Evolutionary conservation across 1,284 basidiomycete species (phyloP), one percentile per base, ranked within the genome.

Genomic region (Trichosporon coremiiforme): DNA sequence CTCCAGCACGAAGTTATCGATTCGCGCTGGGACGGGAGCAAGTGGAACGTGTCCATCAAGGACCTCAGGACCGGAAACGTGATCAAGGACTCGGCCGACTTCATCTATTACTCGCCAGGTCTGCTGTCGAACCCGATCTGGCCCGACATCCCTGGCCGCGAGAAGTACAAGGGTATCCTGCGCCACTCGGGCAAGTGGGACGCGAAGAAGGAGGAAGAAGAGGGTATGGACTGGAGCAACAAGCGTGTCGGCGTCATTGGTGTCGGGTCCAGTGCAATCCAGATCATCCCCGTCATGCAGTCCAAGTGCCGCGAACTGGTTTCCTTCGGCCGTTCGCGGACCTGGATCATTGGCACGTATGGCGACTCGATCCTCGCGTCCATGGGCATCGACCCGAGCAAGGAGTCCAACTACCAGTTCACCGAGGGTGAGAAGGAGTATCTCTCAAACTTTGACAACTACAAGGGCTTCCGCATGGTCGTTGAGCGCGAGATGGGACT

Each of bases 61-160:
- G n/a, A 66, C 15, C 65, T 68, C n/a, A 69, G 68, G 13, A 50
- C 65, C 3, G 73, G 68, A 9, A 38, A 68, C 33, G 25, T 22
- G 53, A 38, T 71, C 15, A 69, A 69, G 35, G 79, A 80, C 68
- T 55, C 47, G 2, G 73, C 70, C 35, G 77, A 81, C 66, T 71
- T 81, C 50, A 70, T 81, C 57, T 71, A 78, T 68, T 80, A 80
- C 74, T 78, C 74, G 12, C 67, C 67, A 9, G 80, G 79, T 5
- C 60, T 75, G n/a, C 66, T 72, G 6, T 68, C 66, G 64, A 70
- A 68, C 6, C 79, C 78, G 69, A 74, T 75, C 55, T 81, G 78
- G 79, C 76, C 77, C 22, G 74, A 74, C 62, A 76, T 77, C 65
- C 74, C 69, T 22, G 70, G 70, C 7, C 64, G 75, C 13, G 70